Evolutionary conservation across 768 basidiomycete genomes (phyloP), one percentile per base, ranked within the genome.

Genomic region (Serendipita sp.): DNA sequence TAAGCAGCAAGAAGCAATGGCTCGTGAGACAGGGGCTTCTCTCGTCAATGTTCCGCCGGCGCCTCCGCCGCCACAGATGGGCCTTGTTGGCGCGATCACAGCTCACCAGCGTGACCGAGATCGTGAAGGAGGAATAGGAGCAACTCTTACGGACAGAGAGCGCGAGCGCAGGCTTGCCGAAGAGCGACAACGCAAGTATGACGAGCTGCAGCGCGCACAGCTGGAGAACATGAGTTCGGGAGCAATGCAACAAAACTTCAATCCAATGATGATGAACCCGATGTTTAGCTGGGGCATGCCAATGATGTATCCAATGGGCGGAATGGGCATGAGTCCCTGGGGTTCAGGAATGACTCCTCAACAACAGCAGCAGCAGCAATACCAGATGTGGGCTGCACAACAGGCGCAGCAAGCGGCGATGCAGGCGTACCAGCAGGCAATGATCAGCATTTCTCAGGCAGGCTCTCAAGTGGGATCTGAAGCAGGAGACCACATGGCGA

Each of bases 21-120:
- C 96, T 9, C 79, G 94, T 38, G 94, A 96, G 74, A 84, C 80
- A 4, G 96, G 96, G 30, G 88, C 83, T 16, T 91, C 92, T 2
- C 79, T 98, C 61, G 85, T 98, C 75, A 94, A 95, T 71, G 90
- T 99, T n/a, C 91, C 90, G 3, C 83, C 85, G 69, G 95, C 95
- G 70, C 92, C 94, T 0, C 92, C 90, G 0, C 90, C 91, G 1
- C 94, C 96, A 7, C 92, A 95, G 74, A 90, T 88, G 44, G 96
- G 96, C 42, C 79, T 98, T 44, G 83, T 99, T 56, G 96, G 96
- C 17, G 95, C 95, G 1, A 92, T 98, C 68, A 92, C 92, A 44
- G 90, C 88, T 7, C 92, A 96, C 71, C 92, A 99, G 73, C 81
- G 90, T 61, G 95, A 98, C 62, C 79, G 91, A 64, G 91, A 95